Conservation (phyloP, 2,329 filamentous ascomycete species). For the Graphilbum fragrans region DNA sequence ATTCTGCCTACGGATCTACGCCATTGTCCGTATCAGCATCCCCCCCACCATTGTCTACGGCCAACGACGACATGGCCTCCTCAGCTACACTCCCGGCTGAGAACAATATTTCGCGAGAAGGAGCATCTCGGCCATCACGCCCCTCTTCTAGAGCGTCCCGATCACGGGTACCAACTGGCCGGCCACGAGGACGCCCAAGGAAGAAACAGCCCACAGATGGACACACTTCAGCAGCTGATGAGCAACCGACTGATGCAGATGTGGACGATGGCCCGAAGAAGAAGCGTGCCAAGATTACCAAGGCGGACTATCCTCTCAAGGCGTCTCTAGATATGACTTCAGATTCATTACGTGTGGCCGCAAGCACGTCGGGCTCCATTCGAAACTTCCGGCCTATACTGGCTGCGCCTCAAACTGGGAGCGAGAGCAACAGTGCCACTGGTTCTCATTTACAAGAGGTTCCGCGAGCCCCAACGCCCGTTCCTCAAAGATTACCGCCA, state of each 20-base stretch:
- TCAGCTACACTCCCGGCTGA: neutral
- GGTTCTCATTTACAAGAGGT: constrained; percentile 53
- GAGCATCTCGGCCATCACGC: constrained; percentile 32
- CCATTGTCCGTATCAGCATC: neutral
- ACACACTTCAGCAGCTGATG: constrained; percentile 65
- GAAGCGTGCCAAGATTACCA: constrained; percentile 72
- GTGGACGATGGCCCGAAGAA: constrained; percentile 46
- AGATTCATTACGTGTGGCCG: constrained; percentile 78
- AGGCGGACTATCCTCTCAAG: constrained; percentile 44
- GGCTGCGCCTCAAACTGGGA: constrained; percentile 24
- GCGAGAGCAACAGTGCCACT: constrained; percentile 14
- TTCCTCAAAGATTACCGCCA: constrained; percentile 39
- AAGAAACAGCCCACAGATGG: constrained; percentile 42
- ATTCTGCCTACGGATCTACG: neutral
- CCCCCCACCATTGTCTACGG: constrained; percentile 2
- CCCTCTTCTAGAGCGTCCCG: constrained; percentile 46
- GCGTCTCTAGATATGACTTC: constrained; percentile 59
- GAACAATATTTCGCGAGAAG: constrained; percentile 12
- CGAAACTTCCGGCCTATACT: constrained; percentile 69
- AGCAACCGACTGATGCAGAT: constrained; percentile 35
- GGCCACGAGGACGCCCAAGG: constrained; percentile 42
- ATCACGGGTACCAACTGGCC: constrained; percentile 35
- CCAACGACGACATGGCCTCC: constrained; percentile 1
- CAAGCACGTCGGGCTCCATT: constrained; percentile 79
- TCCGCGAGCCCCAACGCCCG: constrained; percentile 67